Base-by-base conservation (phyloP, 2,329 filamentous ascomycete genomes). In the Colletotrichum truncatum region DNA sequence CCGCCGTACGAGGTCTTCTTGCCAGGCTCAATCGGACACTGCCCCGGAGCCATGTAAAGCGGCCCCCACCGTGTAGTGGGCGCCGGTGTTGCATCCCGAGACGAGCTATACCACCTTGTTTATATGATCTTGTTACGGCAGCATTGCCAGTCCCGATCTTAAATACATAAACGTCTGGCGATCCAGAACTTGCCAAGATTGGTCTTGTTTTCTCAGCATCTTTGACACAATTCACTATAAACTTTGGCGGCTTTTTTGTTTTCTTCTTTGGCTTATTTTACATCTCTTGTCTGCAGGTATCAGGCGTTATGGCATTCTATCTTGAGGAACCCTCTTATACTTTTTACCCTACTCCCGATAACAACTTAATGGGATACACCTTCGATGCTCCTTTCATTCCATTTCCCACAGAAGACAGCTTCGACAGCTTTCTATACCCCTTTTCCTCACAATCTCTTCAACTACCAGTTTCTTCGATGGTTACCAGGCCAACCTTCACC, bases 141-240 rank as follows among this genome's bases (percentile, higher is more conserved):
- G n/a, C n/a, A n/a, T n/a, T n/a, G n/a, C n/a, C n/a, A 28, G 21
- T 23, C 38, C 26, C 25, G 30, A 60, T 64, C 55, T n/a, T 53
- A 28, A 52, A 60, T 64, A 64, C 55, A 64, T 64, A 64, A 64
- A 64, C 61, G 18, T 51, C 38, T 46, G 61, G 46, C 45, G 46
- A 64, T 64, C 61, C 61, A 21, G 55, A 45, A 39, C 28, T 26
- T n/a, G 54, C 38, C 16, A 53, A 59, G 38, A 23, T 64, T 8
- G 12, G 6, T 39, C 26, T 6, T 23, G 26, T 30, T 10, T 39
- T 5, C 61, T 38, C 30, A 52, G 36, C n/a, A 46, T 25, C 30
- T n/a, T n/a, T n/a, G n/a, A n/a, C n/a, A 48, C 38, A n/a, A 8
- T 25, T 41, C 26, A 36, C 11, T 28, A 8, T 9, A 18, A 25